phyloP scores from a whole-genome alignment of 257 asterid species.

The Primulina tabacum region DNA sequence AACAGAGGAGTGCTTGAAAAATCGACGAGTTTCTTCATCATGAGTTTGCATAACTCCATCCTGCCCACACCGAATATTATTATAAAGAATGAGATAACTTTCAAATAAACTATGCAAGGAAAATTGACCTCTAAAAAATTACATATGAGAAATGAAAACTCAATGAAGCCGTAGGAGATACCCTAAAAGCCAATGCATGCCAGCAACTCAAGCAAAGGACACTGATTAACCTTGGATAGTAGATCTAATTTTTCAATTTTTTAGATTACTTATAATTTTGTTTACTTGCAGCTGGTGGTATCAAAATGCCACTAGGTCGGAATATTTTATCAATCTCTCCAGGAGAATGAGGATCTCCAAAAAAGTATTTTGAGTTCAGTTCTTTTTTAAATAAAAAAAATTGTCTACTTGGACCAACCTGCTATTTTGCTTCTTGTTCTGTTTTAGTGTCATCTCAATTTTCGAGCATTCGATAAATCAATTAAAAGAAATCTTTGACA shows the following conservation, averaged over 20 bases:
- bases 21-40: conserved; percentile 95
- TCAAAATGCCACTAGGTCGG: background rate
- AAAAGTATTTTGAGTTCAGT: background rate
- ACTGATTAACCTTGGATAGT: background rate
- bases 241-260: background rate
- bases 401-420: background rate
- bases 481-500: background rate
- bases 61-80: conserved; percentile 35
- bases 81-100: background rate
- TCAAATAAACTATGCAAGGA: conserved; percentile 15
- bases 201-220: background rate
- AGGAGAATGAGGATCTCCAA: conserved; percentile 4
- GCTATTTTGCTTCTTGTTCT: background rate
- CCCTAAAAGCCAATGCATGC: background rate
- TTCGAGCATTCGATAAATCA: background rate
- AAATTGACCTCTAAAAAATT: conserved; percentile 1
- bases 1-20: conserved; percentile 89
- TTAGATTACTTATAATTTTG: background rate
- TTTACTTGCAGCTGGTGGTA: background rate
- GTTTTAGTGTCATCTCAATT: background rate
- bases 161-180: background rate
- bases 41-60: conserved; percentile 99
- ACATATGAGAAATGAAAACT: conserved; percentile 1
- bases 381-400: too few species aligned
- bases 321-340: background rate